Evolutionary conservation across 805 yeast genomes (phyloP).

Genomic region (Hemisphaericaspora nanyangensis): DNA sequence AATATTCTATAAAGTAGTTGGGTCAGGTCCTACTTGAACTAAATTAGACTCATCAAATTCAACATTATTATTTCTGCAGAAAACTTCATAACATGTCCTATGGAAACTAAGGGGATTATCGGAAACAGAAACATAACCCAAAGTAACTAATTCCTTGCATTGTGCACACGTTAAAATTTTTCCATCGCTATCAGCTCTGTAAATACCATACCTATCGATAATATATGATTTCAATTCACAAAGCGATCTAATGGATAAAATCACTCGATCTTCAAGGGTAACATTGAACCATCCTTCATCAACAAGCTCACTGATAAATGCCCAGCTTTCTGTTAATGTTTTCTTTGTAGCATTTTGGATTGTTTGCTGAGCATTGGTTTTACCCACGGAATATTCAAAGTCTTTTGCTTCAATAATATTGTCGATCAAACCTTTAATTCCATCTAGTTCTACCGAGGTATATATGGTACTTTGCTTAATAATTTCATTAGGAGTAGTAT

Average conservation of each 20-base stretch:
- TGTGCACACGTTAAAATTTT: conserved; percentile 43
- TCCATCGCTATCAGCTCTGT: conserved; percentile 22
- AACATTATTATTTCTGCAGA: conserved; percentile 22
- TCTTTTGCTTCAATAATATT: conserved; percentile 36
- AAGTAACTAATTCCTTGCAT: conserved; percentile 51
- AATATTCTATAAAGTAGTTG: not conserved
- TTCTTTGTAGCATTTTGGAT: conserved; percentile 21
- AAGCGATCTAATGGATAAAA: conserved; percentile 38
- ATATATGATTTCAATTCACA: conserved; percentile 47
- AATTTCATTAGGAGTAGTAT: conserved; percentile 35
- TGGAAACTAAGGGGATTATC: conserved; percentile 45
- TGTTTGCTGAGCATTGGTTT: conserved; percentile 32
- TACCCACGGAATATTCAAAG: conserved; percentile 32
- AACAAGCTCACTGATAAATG: conserved; percentile 36
- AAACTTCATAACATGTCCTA: conserved; percentile 42
- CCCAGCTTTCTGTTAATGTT: conserved; percentile 34
- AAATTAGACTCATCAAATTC: conserved; percentile 2
- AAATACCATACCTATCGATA: conserved; percentile 38
- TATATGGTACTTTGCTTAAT: conserved; percentile 37
- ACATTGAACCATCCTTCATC: conserved; percentile 53
- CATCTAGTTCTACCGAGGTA: conserved; percentile 36
- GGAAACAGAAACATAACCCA: conserved; percentile 42
- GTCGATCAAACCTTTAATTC: conserved; percentile 45
- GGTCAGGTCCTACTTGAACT: conserved; percentile 8
- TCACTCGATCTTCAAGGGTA: conserved; percentile 26